Evolutionary conservation across 352 stramenopile genomes (phyloP).

Genomic region (Aphanomyces stellatus): DNA sequence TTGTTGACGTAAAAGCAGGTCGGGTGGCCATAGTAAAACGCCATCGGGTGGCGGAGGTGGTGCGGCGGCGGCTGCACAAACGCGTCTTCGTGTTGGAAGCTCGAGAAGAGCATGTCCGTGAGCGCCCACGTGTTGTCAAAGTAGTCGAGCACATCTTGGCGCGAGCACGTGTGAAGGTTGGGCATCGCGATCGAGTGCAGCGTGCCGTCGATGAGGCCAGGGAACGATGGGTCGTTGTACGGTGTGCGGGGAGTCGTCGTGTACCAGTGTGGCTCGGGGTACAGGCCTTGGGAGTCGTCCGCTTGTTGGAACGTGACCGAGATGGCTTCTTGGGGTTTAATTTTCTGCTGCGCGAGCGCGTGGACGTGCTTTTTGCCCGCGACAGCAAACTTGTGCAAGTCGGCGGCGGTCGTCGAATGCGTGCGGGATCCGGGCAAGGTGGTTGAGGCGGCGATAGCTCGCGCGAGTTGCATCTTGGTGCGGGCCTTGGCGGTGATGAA

Average conservation of each 20-base stretch:
- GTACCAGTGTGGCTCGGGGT: slow-evolving; percentile 58
- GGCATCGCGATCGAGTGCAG: slow-evolving; percentile 70
- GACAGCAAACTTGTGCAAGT: neutral
- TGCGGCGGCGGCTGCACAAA: slow-evolving; percentile 90
- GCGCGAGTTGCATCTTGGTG: slow-evolving; percentile 12
- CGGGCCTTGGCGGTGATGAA: slow-evolving; percentile 69
- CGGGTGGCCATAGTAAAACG: slow-evolving; percentile 98
- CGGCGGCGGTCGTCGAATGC: neutral
- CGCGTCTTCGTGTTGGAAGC: slow-evolving; percentile 82
- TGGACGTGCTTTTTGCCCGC: neutral
- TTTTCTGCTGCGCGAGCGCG: neutral
- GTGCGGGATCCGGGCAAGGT: neutral
- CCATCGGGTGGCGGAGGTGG: slow-evolving; percentile 92
- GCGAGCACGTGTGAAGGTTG: slow-evolving; percentile 75
- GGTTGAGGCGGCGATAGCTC: slow-evolving; percentile 11
- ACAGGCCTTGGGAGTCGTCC: neutral
- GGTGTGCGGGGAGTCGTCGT: slow-evolving; percentile 61
- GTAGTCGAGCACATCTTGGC: slow-evolving; percentile 87
- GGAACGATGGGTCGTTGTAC: slow-evolving; percentile 44
- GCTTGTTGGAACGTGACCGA: neutral
- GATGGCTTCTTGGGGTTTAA: neutral
- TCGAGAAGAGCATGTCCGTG: slow-evolving; percentile 90
- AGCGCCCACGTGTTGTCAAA: slow-evolving; percentile 94
- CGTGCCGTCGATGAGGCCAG: slow-evolving; percentile 34
- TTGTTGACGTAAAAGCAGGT: slow-evolving; percentile 97